Evolutionary conservation across 192 early-diverging fungal genomes (phyloP).

Genomic region (Backusella mclennaniae): DNA sequence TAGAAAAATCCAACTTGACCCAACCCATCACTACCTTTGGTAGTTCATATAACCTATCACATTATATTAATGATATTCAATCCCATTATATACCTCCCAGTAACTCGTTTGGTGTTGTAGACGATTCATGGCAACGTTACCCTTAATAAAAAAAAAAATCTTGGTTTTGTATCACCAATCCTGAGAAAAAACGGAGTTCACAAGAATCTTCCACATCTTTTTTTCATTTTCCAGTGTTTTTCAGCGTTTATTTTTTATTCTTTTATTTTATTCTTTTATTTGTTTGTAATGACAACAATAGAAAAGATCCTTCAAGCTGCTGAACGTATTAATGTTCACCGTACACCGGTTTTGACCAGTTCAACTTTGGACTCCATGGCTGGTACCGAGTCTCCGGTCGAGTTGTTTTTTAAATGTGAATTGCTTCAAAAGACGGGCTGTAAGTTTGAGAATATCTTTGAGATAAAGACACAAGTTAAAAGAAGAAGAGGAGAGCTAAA

Average conservation of each 20-base stretch:
- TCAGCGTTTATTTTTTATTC: background rate
- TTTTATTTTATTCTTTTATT: background rate
- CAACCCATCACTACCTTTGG: background rate
- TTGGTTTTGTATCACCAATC: background rate
- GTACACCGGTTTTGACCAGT: conserved; percentile 47
- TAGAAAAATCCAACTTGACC: background rate
- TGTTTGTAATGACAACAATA: conserved; percentile 1
- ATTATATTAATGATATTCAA: conserved; percentile 1
- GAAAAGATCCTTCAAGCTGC: conserved; percentile 34
- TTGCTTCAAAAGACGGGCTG: conserved; percentile 42
- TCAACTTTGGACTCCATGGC: conserved; percentile 32
- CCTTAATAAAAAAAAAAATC: background rate
- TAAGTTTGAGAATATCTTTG: conserved; percentile 15
- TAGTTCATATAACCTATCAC: conserved; percentile 6
- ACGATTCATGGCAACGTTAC: background rate
- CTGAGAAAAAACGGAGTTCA: background rate
- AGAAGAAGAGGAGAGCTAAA: background rate
- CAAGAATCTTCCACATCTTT: background rate
- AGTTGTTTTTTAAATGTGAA: conserved; percentile 57
- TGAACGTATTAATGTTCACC: conserved; percentile 39
- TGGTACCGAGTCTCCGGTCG: background rate
- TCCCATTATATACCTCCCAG: conserved; percentile 3
- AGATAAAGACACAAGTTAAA: background rate
- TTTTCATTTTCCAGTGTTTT: background rate
- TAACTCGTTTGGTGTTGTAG: background rate